These are phyloP conservation scores for Wallacemonas sp. DNA, from an alignment of 208 protist species.

Conservation along the genomic window DNA sequence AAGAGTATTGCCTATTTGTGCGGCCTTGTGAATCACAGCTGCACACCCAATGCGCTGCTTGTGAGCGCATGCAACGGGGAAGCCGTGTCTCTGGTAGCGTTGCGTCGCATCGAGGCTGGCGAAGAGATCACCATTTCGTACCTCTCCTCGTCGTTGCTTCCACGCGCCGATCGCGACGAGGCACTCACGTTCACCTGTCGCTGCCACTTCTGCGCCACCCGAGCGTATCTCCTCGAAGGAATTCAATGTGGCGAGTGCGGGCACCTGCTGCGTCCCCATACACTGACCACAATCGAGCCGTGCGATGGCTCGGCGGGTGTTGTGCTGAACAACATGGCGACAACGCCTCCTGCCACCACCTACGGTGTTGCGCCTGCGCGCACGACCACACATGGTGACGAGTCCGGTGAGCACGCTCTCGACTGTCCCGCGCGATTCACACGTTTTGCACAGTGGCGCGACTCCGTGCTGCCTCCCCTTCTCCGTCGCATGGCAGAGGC, in stretches of 20 bases:
- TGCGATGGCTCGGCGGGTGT: too few relatives aligned
- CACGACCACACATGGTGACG: too few relatives aligned
- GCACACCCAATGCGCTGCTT: conserved; percentile 55
- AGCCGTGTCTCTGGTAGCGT: conserved; percentile 26
- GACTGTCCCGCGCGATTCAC: neutral
- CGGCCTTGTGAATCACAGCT: conserved; percentile 63
- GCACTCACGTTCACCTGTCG: conserved; percentile 44
- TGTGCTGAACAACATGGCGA: neutral
- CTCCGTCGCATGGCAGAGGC: conserved; percentile 15
- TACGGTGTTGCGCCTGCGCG: too few relatives aligned
- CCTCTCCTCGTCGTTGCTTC: conserved; percentile 36
- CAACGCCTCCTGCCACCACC: too few relatives aligned
- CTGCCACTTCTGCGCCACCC: conserved; percentile 44
- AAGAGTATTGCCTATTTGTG: conserved; percentile 34
- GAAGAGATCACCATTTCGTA: conserved; percentile 80
- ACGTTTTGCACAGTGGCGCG: conserved; percentile 4
- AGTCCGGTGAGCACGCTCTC: neutral
- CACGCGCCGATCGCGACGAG: conserved; percentile 23
- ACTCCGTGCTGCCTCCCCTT: neutral
- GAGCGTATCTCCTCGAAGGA: conserved; percentile 45
- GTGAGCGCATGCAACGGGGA: conserved; percentile 3
- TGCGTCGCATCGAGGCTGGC: conserved; percentile 53
- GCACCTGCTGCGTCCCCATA: conserved; percentile 41
- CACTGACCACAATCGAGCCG: too few relatives aligned
- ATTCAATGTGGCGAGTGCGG: conserved; percentile 50